Base-by-base conservation (phyloP, 164 flowering plant species). In the Magnolia sinica region DNA sequence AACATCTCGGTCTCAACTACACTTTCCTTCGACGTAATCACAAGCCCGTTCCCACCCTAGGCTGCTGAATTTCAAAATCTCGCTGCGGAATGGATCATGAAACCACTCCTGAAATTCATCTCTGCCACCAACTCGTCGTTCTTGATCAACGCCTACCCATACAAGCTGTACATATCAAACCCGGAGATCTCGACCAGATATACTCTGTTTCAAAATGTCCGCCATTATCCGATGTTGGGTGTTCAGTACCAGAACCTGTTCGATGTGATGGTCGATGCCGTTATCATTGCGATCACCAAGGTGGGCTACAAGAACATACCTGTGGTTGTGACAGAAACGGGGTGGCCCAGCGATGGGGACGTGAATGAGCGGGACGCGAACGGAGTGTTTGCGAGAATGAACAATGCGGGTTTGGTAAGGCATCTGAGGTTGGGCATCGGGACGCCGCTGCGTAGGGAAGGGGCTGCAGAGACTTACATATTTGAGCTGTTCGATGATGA, bases 201-300 rank as follows among this genome's bases (percentile, higher is more conserved):
- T 70, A 91, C 91, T 0, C 80, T 95, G 68, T 93, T 95, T 65
- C 90, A 91, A 63, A 85, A 81, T 29, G 92, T 81, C 80, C 70
- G 94, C 1, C 95, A 92, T 70, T 97, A 95, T 50, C 13, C 77
- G 22, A 19, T 73, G n/a, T 88, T 95, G 22, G 91, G 95, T 4
- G 89, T 88, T 31, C 84, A 97, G 77, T 95, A 93, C 82, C 78
- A 87, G 73, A 95, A 92, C 55, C 83, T 92, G 16, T 94, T 89
- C 75, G 97, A 94, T 70, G 82, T 87, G 84, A 92, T 95, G 98
- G 88, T 89, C 0, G 97, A 92, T 29, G 85, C 92, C 0, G 89
- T 90, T 7, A 75, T 89, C 0, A 79, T 79, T 1, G 89, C 95
- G 4, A 86, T 93, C 89, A 90, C 87, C 14, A 89, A 80, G 24